Percentiles rank a stretch among this genome's conserved stretches.
phyloP scores from a whole-genome alignment of 2,329 filamentous ascomycete species.

The Phoma sp. region DNA sequence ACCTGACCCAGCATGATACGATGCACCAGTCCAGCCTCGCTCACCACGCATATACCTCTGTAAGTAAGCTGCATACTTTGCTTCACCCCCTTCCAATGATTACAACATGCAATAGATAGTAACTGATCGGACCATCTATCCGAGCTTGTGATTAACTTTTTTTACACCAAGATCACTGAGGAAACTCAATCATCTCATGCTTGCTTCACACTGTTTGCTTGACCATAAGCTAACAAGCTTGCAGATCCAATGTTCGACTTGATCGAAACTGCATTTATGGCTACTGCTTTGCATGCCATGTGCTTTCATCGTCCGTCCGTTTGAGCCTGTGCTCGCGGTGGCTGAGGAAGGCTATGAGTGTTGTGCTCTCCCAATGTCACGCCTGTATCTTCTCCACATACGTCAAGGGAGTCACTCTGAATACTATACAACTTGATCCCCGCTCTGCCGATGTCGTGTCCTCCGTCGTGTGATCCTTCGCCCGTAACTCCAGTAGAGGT shows the following conservation, averaged over 20 bases:
- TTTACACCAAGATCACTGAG: slow-evolving; percentile 75
- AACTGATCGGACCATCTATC: slow-evolving; percentile 57
- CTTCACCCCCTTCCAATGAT: slow-evolving; percentile 63
- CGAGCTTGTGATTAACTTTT: slow-evolving; percentile 59
- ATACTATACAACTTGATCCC: not conserved
- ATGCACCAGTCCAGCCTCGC: not conserved
- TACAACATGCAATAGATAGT: slow-evolving; percentile 72
- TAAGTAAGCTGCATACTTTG: slow-evolving; percentile 4
- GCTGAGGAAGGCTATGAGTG: slow-evolving; percentile 9
- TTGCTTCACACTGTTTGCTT: slow-evolving; percentile 18
- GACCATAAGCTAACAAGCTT: slow-evolving; percentile 32
- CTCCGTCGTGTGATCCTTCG: slow-evolving; percentile 39
- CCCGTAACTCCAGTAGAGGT: slow-evolving; percentile 44
- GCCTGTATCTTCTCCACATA: not conserved
- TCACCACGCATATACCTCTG: not conserved
- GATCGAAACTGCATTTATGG: not conserved
- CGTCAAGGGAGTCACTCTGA: too few relatives aligned
- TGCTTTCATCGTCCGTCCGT: slow-evolving; percentile 9
- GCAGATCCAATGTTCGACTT: slow-evolving; percentile 24
- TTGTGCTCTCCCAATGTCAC: too few relatives aligned
- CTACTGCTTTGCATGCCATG: not conserved
- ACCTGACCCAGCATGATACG: not conserved
- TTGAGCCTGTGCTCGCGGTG: not conserved
- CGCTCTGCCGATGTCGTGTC: slow-evolving; percentile 9
- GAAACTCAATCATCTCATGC: slow-evolving; percentile 36